phyloP scores from a whole-genome alignment of 1,284 basidiomycete species.

The Trichosporon ovoides region DNA sequence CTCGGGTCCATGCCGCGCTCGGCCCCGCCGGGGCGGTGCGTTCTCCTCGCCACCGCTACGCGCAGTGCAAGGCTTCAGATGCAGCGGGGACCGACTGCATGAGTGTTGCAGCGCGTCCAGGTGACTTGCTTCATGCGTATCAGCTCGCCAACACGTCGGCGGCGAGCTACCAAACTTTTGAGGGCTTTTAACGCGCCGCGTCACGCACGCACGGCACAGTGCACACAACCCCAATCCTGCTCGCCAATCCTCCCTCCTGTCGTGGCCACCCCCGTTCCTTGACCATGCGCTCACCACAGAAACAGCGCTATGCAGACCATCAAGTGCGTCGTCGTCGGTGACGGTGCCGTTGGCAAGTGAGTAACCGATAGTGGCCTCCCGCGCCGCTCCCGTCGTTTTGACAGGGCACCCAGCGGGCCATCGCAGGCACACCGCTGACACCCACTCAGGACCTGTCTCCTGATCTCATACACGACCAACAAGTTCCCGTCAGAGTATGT shows the following conservation, averaged over 20 bases:
- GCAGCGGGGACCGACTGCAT: not conserved
- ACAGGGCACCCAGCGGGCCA: not conserved
- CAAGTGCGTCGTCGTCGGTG: conserved; percentile 97
- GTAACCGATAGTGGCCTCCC: conserved; percentile 20
- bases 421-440: not conserved
- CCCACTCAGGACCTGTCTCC: conserved; percentile 80
- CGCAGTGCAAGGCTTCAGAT: not conserved
- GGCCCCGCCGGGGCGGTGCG: conserved; percentile 3
- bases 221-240: not conserved
- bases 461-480: conserved; percentile 99
- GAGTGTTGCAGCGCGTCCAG: not conserved
- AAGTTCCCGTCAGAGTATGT: conserved; percentile 98
- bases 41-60: not conserved
- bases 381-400: not conserved
- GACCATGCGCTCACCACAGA: not conserved
- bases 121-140: too few species aligned
- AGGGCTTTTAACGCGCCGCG: not conserved
- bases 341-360: conserved; percentile 97
- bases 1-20: conserved; percentile 2
- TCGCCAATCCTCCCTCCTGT: not conserved
- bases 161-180: not conserved
- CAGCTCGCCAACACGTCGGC: too few species aligned
- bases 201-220: not conserved
- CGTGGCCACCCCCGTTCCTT: not conserved
- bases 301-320: conserved; percentile 75